Conservation (phyloP, 805 yeast genomes). For the Komagataella pastoris region DNA sequence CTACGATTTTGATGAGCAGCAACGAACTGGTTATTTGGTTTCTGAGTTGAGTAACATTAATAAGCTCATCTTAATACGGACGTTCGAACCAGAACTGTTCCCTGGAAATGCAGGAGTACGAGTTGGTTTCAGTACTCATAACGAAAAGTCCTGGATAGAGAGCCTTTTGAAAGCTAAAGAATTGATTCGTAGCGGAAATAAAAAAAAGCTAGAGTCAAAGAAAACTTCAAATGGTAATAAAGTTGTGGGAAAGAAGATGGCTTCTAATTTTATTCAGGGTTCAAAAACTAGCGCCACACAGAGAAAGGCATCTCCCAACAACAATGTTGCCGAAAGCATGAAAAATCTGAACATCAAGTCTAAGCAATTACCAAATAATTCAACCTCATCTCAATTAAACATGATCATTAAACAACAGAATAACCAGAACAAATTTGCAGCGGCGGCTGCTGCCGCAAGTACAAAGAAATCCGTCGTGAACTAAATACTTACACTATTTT, state of each 20-base stretch:
- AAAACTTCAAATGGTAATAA: slow-evolving; percentile 3
- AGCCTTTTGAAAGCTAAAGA: slow-evolving; percentile 56
- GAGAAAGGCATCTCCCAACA: not conserved
- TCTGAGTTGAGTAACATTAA: slow-evolving; percentile 46
- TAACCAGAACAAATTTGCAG: slow-evolving; percentile 7
- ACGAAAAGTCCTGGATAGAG: slow-evolving; percentile 51
- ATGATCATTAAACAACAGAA: slow-evolving; percentile 1
- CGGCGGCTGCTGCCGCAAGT: slow-evolving; percentile 10
- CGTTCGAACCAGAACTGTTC: slow-evolving; percentile 8
- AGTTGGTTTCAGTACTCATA: slow-evolving; percentile 29
- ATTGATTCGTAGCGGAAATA: slow-evolving; percentile 16
- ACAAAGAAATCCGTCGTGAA: slow-evolving; percentile 2
- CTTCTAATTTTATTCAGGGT: not conserved
- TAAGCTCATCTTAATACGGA: slow-evolving; percentile 37
- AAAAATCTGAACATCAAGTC: slow-evolving; percentile 4
- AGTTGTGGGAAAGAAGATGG: slow-evolving; percentile 1
- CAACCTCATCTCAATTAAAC: slow-evolving; percentile 1
- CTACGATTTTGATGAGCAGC: slow-evolving; percentile 56
- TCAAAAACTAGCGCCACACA: not conserved
- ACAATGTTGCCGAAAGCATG: not conserved
- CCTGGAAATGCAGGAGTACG: slow-evolving; percentile 23
- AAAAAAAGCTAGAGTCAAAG: slow-evolving; percentile 12
- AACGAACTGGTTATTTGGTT: slow-evolving; percentile 47
- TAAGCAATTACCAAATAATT: slow-evolving; percentile 3
- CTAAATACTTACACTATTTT: not conserved